These are phyloP conservation scores for Borovskyia barvae DNA, from an alignment of 208 protist species.

Conservation along the genomic window DNA sequence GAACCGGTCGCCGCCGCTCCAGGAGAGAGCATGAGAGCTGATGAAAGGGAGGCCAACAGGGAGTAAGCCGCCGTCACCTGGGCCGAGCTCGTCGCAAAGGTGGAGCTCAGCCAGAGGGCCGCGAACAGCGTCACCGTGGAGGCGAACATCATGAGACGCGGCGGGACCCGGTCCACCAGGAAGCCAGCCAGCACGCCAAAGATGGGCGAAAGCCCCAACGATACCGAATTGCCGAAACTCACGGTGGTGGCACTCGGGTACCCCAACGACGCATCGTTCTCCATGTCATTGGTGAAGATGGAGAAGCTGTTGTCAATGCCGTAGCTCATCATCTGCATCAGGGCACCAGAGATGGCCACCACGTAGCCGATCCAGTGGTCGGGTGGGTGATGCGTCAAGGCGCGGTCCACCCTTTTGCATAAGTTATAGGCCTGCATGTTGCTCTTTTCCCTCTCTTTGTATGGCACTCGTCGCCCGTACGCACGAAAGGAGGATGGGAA, in stretches of 20 bases:
- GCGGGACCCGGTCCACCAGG: slow-evolving; percentile 67
- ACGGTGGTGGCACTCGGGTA: slow-evolving; percentile 62
- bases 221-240: slow-evolving; percentile 80
- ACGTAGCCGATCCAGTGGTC: slow-evolving; percentile 78
- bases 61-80: slow-evolving; percentile 71
- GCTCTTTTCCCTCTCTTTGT: slow-evolving; percentile 10
- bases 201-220: slow-evolving; percentile 64
- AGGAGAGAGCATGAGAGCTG: slow-evolving; percentile 76
- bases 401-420: slow-evolving; percentile 18
- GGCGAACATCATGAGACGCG: slow-evolving; percentile 63
- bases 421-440: slow-evolving; percentile 13
- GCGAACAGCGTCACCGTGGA: slow-evolving; percentile 57
- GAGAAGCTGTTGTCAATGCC: slow-evolving; percentile 86
- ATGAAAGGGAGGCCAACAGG: slow-evolving; percentile 70
- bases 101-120: slow-evolving; percentile 62
- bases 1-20: slow-evolving; percentile 66
- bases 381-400: slow-evolving; percentile 43
- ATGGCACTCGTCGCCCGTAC: background rate
- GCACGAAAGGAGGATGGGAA: background rate
- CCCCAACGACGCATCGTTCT: slow-evolving; percentile 61
- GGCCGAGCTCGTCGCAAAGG: slow-evolving; percentile 51
- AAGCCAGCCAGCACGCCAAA: slow-evolving; percentile 78
- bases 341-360: slow-evolving; percentile 68
- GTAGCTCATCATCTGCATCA: slow-evolving; percentile 87
- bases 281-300: slow-evolving; percentile 72